Percentiles rank a stretch among this genome's conserved stretches.
Evolutionary conservation across 202 grass and related monocot genomes (phyloP).

Genomic region (Panicum virgatum): DNA sequence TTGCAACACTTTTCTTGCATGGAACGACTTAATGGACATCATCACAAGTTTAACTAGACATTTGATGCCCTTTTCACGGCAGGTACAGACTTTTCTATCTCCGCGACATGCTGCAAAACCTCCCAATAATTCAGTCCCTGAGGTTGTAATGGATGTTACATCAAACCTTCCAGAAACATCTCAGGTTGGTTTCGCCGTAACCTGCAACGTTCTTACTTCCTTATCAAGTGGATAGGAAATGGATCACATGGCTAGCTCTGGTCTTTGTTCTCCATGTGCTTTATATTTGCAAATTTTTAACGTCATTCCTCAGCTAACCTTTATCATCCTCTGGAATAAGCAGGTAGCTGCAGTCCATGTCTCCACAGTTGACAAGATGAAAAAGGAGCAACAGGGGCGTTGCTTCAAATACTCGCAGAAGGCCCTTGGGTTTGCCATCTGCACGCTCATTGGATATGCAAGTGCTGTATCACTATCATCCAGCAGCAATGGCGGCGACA

Average conservation of each 20-base stretch:
- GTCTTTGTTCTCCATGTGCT: neutral
- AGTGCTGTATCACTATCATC: neutral
- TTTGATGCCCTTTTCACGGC: too few species aligned
- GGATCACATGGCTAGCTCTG: neutral
- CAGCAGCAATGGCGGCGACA: too few species aligned
- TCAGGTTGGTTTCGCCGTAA: too few species aligned
- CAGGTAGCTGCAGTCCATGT: neutral
- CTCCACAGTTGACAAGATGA: neutral
- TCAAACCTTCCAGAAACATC: too few species aligned
- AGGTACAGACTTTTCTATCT: too few species aligned
- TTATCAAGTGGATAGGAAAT: neutral
- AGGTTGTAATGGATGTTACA: too few species aligned
- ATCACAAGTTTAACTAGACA: neutral
- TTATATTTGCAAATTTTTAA: neutral
- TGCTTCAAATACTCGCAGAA: conserved; percentile 1
- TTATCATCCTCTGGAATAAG: neutral
- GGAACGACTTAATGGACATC: neutral
- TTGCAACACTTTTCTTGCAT: neutral
- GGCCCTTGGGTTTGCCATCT: neutral
- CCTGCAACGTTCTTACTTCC: too few species aligned
- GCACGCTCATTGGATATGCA: neutral
- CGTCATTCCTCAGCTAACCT: neutral
- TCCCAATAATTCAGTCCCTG: too few species aligned
- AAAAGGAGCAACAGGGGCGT: neutral
- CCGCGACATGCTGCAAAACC: too few species aligned